A percentile compares a stretch with the other conserved stretches of the same genome.
Evolutionary conservation across 345 rosid genomes (phyloP).

Genomic region (Rhodomyrtus tomentosa): DNA sequence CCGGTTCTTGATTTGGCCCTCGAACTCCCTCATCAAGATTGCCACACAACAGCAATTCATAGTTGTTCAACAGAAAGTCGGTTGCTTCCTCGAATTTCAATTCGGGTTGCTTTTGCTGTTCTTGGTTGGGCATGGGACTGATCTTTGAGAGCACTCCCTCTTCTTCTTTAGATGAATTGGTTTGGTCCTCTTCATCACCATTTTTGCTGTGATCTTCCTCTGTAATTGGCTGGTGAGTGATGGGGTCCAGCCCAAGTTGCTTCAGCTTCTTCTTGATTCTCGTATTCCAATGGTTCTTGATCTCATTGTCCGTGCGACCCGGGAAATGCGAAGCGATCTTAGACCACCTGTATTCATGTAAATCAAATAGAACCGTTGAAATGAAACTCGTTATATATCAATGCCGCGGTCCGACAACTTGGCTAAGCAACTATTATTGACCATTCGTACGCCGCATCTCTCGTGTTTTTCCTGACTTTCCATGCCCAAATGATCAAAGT

Average conservation of each 20-base stretch:
- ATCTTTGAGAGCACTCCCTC: conserved; percentile 1
- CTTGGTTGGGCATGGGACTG: neutral
- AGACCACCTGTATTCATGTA: conserved; percentile 52
- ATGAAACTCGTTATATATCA: neutral
- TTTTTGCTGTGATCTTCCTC: neutral
- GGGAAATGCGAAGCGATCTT: conserved; percentile 87
- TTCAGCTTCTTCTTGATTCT: conserved; percentile 72
- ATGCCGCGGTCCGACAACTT: fast-evolving
- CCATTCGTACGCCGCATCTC: neutral
- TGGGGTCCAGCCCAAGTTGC: conserved; percentile 56
- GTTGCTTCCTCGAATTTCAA: conserved; percentile 12
- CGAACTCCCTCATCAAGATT: conserved; percentile 24
- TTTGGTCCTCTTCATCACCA: conserved; percentile 4
- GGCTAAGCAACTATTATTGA: neutral
- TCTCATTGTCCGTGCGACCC: conserved; percentile 90
- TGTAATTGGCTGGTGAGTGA: conserved; percentile 37
- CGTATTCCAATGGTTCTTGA: conserved; percentile 93
- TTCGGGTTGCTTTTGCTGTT: neutral
- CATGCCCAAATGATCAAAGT: neutral
- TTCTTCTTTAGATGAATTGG: conserved; percentile 4
- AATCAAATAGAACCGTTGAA: neutral
- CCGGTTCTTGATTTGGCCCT: conserved; percentile 12
- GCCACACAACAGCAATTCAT: conserved; percentile 21
- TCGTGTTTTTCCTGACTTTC: neutral
- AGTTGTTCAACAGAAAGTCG: conserved; percentile 11